A percentile compares a stretch with the other conserved stretches of the same genome.
Conservation (phyloP, 2,329 filamentous ascomycete genomes). For the Blumeria hordei region DNA sequence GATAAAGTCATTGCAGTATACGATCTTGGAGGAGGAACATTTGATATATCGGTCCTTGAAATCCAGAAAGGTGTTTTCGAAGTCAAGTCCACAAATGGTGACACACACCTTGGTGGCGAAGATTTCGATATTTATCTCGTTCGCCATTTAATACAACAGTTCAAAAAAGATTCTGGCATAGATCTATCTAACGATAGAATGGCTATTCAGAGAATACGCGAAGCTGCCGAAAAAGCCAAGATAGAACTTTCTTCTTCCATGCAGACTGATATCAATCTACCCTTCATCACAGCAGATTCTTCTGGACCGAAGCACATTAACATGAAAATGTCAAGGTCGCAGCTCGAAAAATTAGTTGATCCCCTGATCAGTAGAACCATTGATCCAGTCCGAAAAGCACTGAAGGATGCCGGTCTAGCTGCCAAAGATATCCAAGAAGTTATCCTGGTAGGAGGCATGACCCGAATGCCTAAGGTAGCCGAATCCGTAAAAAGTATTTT, state of each 20-base stretch:
- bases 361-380: constrained; percentile 69
- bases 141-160: constrained; percentile 77
- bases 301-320: constrained; percentile 98
- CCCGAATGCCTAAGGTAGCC: constrained; percentile 94
- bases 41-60: constrained; percentile 95
- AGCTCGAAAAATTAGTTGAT: constrained; percentile 83
- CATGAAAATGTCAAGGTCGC: constrained; percentile 71
- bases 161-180: constrained; percentile 87
- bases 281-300: constrained; percentile 91
- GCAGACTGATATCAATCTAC: constrained; percentile 93
- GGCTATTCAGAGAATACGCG: constrained; percentile 97
- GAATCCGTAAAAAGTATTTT: constrained; percentile 95
- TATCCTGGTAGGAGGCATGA: constrained; percentile 97
- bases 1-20: constrained; percentile 85
- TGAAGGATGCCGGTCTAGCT: constrained; percentile 82
- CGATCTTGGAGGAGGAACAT: constrained; percentile 95
- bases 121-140: constrained; percentile 93
- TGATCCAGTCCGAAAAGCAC: constrained; percentile 83
- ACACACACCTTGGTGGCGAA: constrained; percentile 93
- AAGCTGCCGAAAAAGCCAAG: constrained; percentile 98
- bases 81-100: constrained; percentile 97
- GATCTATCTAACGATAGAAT: constrained; percentile 84
- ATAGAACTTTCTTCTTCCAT: constrained; percentile 89
- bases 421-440: constrained; percentile 93
- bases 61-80: constrained; percentile 97